Evolutionary conservation across 1,139 yeast species (phyloP).

Genomic region (Saccharomycopsis crataegensis): DNA sequence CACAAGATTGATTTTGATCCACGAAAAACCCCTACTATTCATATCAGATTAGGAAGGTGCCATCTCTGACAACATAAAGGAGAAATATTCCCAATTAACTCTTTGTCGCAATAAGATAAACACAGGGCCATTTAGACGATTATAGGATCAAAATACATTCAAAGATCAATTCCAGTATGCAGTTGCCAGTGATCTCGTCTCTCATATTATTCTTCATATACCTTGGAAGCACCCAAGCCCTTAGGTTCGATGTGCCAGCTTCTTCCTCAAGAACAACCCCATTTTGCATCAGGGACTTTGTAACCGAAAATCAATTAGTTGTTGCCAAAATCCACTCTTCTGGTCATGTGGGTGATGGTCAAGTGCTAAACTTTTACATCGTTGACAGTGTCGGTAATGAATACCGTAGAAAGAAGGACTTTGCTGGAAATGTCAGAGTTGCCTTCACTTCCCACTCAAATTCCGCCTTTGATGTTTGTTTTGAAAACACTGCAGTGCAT

Average conservation of each 20-base stretch:
- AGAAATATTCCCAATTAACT: too few relatives aligned
- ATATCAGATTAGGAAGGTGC: too few relatives aligned
- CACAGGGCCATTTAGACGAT: too few relatives aligned
- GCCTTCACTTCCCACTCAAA: constrained; percentile 81
- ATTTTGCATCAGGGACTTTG: constrained; percentile 85
- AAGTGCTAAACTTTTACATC: constrained; percentile 53
- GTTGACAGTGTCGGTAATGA: constrained; percentile 67
- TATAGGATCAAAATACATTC: too few relatives aligned
- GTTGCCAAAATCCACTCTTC: constrained; percentile 70
- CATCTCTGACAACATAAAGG: too few relatives aligned
- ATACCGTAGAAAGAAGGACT: constrained; percentile 56
- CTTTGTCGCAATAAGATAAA: too few relatives aligned
- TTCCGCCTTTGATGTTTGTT: constrained; percentile 87
- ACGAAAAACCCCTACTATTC: too few relatives aligned
- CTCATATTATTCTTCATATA: constrained; percentile 2
- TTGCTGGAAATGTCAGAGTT: constrained; percentile 57
- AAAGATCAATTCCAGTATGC: too few relatives aligned
- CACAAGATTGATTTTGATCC: too few relatives aligned
- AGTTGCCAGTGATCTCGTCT: neutral
- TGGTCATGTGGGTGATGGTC: constrained; percentile 82
- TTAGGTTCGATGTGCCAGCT: constrained; percentile 31
- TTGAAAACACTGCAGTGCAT: constrained; percentile 54
- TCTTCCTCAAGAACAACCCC: constrained; percentile 35
- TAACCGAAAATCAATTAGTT: constrained; percentile 73
- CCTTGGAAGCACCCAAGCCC: constrained; percentile 5